Base-by-base conservation (phyloP, 805 yeast species). In the Torulaspora microellipsoides region DNA sequence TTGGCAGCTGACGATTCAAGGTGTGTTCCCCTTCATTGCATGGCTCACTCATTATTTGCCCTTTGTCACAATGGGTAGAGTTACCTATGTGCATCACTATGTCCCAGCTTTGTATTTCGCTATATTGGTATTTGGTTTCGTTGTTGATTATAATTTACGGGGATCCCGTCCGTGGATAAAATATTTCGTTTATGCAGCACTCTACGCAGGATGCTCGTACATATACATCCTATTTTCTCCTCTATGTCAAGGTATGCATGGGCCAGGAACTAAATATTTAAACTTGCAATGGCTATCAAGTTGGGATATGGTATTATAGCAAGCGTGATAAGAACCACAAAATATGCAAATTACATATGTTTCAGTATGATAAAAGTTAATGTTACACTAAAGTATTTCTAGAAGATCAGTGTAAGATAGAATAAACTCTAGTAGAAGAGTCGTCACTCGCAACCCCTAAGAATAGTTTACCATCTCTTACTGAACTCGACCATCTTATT, bases 101-200 rank as follows among this genome's bases (percentile, higher is more conserved):
- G 78, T 90, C 56, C 99, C 99, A 15, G 96, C 98, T 1, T 75
- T 90, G 53, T 91, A 86, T 68, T 91, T 91, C 69, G 98, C 98
- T 39, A 83, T 89, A 71, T 70, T 90, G 51, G 82, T 87, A 12
- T 62, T 68, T 58, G 69, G 67, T 20, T 59, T 59, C 55, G 46
- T 58, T 28, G 45, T 67, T 31, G 67, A 62, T 39, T 34, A 59
- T 43, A 33, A 36, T 20, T 38, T 64, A 15, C 51, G 58, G 27
- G 38, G 58, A 43, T 43, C 55, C 40, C 49, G 45, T 12, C 34
- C 51, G 14, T 56, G 57, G 29, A 47, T 70, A 11, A 55, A 56
- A 36, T 38, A 53, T 20, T 52, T 60, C 3, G 51, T 75, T 15
- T 86, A 77, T 62, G 38, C 62, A 9, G 49, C 63, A 2, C 63